Evolutionary conservation across 768 basidiomycete genomes (phyloP).

Genomic region (Peribolospora kevripleyi): DNA sequence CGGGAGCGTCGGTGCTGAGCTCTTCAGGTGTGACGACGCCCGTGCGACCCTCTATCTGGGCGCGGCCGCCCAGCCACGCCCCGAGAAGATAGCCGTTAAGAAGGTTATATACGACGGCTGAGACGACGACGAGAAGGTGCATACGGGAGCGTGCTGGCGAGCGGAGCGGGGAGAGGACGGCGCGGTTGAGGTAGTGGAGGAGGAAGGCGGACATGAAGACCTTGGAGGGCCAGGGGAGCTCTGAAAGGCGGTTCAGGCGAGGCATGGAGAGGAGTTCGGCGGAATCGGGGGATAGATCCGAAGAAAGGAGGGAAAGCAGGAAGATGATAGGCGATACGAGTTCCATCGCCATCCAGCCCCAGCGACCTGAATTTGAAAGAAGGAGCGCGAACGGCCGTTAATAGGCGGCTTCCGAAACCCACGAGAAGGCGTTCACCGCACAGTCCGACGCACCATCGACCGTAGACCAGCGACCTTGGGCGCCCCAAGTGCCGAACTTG

Average conservation of each 20-base stretch:
- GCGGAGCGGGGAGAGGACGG: slow-evolving; percentile 36
- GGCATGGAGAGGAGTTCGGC: too few relatives aligned
- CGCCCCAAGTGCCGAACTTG: too few relatives aligned
- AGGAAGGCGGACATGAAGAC: slow-evolving; percentile 38
- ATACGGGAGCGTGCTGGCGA: not conserved
- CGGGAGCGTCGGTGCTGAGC: not conserved
- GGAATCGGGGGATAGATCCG: too few relatives aligned
- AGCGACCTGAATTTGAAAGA: too few relatives aligned
- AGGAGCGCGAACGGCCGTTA: too few relatives aligned
- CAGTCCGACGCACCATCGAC: too few relatives aligned
- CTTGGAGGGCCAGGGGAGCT: slow-evolving; percentile 22
- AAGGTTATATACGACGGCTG: slow-evolving; percentile 39
- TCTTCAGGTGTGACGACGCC: not conserved
- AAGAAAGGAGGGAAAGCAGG: too few relatives aligned
- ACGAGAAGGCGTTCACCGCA: too few relatives aligned
- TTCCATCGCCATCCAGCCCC: too few relatives aligned
- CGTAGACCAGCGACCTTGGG: too few relatives aligned
- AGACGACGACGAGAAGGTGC: not conserved
- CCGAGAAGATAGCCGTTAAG: slow-evolving; percentile 49
- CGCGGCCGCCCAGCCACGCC: slow-evolving; percentile 27
- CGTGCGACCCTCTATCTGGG: not conserved
- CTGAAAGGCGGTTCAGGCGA: not conserved
- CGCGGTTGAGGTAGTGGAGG: slow-evolving; percentile 60
- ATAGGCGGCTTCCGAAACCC: too few relatives aligned
- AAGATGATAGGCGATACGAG: too few relatives aligned